Percentiles rank a stretch among this genome's conserved stretches.
phyloP scores from a whole-genome alignment of 129 eudicot genomes.

The Flaveria ramosissima region DNA sequence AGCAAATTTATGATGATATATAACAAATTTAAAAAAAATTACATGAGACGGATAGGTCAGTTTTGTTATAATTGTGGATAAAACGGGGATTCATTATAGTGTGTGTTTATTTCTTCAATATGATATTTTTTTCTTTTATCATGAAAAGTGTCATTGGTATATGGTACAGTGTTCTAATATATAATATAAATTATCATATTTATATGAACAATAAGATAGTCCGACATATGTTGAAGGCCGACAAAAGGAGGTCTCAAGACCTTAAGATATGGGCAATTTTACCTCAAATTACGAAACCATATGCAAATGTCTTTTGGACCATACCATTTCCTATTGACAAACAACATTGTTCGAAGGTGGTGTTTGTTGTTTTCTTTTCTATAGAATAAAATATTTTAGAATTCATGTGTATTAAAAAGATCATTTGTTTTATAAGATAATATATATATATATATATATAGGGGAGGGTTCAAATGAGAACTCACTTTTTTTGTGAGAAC shows the following conservation, averaged over 20 bases:
- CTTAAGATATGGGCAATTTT: constrained; percentile 35
- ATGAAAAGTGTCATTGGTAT: too few relatives aligned
- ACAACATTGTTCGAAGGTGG: constrained; percentile 24
- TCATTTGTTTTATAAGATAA: neutral
- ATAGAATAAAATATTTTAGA: neutral
- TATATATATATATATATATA: too few relatives aligned
- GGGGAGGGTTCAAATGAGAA: too few relatives aligned
- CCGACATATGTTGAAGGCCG: constrained; percentile 39
- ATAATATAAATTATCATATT: neutral
- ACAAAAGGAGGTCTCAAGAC: constrained; percentile 38
- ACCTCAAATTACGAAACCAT: constrained; percentile 39
- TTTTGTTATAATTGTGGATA: too few relatives aligned
- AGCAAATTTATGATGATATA: too few relatives aligned
- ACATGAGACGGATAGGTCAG: too few relatives aligned
- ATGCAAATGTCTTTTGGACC: constrained; percentile 37
- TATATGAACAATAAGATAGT: constrained; percentile 1
- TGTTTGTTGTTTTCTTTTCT: neutral
- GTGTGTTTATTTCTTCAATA: too few relatives aligned
- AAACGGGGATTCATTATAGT: too few relatives aligned
- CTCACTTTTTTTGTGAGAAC: too few relatives aligned
- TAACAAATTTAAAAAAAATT: too few relatives aligned
- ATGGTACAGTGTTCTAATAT: too few relatives aligned
- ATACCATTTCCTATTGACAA: constrained; percentile 14
- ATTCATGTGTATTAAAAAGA: neutral
- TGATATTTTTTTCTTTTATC: too few relatives aligned